phyloP scores from a whole-genome alignment of 2,329 filamentous ascomycete genomes.

The Aureobasidium lini region DNA sequence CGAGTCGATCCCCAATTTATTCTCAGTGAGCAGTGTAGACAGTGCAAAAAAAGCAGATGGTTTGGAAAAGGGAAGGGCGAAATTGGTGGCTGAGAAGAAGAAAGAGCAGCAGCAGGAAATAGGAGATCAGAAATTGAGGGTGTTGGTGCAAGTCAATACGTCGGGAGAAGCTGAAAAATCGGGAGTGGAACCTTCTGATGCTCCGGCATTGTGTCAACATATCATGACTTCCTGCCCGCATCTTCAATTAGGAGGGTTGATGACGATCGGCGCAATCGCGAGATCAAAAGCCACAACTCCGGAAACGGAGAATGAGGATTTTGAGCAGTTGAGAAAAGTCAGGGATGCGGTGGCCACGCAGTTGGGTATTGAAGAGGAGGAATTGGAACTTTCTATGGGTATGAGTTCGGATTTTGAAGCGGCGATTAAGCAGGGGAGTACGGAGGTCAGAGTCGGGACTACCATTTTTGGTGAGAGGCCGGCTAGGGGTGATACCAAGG shows the following conservation, averaged over 20 bases:
- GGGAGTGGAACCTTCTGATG: conserved; percentile 62
- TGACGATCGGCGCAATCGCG: conserved; percentile 96
- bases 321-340: conserved; percentile 59
- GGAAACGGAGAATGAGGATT: conserved; percentile 89
- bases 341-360: conserved; percentile 62
- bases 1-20: conserved; percentile 75
- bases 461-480: conserved; percentile 87
- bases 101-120: conserved; percentile 14
- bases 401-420: conserved; percentile 94
- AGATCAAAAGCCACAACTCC: conserved; percentile 62
- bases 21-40: conserved; percentile 87
- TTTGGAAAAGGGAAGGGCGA: conserved; percentile 67
- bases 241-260: conserved; percentile 71
- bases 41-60: conserved; percentile 76
- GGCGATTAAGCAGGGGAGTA: conserved; percentile 74
- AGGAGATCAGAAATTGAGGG: conserved; percentile 43
- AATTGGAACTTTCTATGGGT: conserved; percentile 89
- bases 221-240: conserved; percentile 65
- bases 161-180: conserved; percentile 81
- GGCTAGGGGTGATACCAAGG: conserved; percentile 68
- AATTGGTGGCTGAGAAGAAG: conserved; percentile 39
- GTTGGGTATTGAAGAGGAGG: conserved; percentile 47
- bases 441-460: conserved; percentile 85
- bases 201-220: conserved; percentile 60
- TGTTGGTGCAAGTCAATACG: conserved; percentile 95